Base-by-base conservation (phyloP, 176 grass and related monocot genomes). In the Tillandsia fasciculata region DNA sequence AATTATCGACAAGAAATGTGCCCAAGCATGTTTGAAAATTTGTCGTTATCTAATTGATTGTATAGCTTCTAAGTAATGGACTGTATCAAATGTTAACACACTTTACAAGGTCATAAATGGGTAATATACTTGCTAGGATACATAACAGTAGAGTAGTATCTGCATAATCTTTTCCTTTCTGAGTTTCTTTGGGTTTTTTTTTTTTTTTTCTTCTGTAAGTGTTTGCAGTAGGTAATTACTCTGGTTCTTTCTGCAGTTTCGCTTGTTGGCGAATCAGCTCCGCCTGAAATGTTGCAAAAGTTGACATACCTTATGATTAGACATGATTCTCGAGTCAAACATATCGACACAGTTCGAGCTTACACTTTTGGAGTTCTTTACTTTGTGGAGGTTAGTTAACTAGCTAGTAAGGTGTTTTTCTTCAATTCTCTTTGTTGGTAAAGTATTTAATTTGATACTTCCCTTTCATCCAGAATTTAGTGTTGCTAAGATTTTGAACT, bases 351-450 rank as follows among this genome's bases (percentile, higher is more conserved):
- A 1, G 92, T 96, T 63, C 79, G 88, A 64, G 83, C 92, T 61
- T 96, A 96, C 78, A 89, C 83, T 73, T 91, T 96, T 53, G 92
- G 92, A 12, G 83, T 73, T 14, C 88, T 89, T 61, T 96, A 91
- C 81, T 96, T 96, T 59, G 92, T 91, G 0, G 92, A 96, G 88
- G 87, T 91, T 53, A 83, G 90, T 74, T 29, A 12, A 4, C 50
- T 20, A 49, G 33, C 4, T 42, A 10, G 20, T 20, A 20, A 20
- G 33, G 20, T 23, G 7, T 52, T 51, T 51, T 22, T 51, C 10
- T 52, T 3, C 4, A 42, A 42, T 42, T 42, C 24, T 52, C 66
- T 49, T 10, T 51, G 47, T 51, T 69, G 54, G 22, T 22, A 59
- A 56, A 56, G 53, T 56, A n/a, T 56, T 42, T 24, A 24, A 24